Conservation (phyloP, 2,329 filamentous ascomycete genomes). For the Aquanectria penicillioides region DNA sequence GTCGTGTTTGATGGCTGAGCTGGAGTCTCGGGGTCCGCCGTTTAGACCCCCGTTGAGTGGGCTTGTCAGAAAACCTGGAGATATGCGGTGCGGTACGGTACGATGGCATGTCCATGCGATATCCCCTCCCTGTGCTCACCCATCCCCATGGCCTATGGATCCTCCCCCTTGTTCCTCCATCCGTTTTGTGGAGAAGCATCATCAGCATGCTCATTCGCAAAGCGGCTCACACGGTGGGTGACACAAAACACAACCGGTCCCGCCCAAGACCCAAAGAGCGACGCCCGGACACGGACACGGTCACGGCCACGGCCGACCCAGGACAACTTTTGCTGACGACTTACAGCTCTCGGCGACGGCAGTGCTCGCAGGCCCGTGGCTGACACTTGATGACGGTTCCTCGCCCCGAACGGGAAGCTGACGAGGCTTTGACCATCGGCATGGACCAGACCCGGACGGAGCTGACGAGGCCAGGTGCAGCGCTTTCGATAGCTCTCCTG, state of each 20-base stretch:
- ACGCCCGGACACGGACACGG: too few species aligned
- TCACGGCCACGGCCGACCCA: neutral
- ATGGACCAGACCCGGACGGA: neutral
- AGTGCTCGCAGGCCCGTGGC: neutral
- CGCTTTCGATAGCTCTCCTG: neutral
- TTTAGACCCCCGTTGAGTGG: neutral
- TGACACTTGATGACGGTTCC: slow-evolving; percentile 10
- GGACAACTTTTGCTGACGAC: neutral
- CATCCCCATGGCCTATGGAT: neutral
- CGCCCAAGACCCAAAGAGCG: too few species aligned
- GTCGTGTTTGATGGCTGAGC: neutral
- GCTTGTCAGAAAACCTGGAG: slow-evolving; percentile 6
- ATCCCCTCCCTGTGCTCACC: too few species aligned
- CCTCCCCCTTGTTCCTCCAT: neutral
- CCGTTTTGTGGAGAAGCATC: slow-evolving; percentile 10
- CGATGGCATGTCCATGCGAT: slow-evolving; percentile 10
- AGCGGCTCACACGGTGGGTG: neutral
- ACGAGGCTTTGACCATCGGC: slow-evolving; percentile 18
- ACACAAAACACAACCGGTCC: slow-evolving; percentile 10
- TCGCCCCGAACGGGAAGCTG: slow-evolving; percentile 15
- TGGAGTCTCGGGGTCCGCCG: neutral
- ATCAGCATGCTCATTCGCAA: slow-evolving; percentile 6
- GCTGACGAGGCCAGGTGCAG: slow-evolving; percentile 20
- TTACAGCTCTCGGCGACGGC: neutral
- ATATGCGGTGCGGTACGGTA: neutral